Evolutionary conservation across 805 yeast genomes (phyloP), one percentile per base, ranked within the genome.

Genomic region (Scheffersomyces coipomensis): DNA sequence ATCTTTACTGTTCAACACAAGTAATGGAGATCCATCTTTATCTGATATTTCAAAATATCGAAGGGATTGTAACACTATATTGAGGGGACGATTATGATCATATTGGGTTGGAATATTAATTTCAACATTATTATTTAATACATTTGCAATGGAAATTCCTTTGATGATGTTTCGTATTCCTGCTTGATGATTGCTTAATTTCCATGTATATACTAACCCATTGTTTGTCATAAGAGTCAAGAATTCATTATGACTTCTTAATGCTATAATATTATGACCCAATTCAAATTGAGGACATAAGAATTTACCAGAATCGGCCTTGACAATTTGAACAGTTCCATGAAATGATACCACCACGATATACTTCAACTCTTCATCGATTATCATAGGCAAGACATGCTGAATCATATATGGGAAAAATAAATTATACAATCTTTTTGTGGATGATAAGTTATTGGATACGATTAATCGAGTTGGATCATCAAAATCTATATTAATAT

Each of bases 261-360:
- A 41, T 17, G 60, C 61, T 0, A 73, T 58, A 0, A 78, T 58
- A 36, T 69, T 68, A 11, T 60, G 60, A 0, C 85, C 85, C 3
- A 81, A 39, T 49, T 79, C 83, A 9, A 80, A 52, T 9, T 69
- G 56, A 2, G 85, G 81, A 34, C 65, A 52, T 1, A 71, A 44
- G 21, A 64, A 62, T 18, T 72, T 52, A 0, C 86, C 86, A 5
- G 70, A 47, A 5, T 60, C 56, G 0, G 75, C 64, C 1, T 74
- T 57, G 6, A 73, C 48, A 0, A 79, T 46, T 43, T 75, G 71
- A 11, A 83, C 48, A 0, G 78, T 58, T 0, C 89, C 89, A 22
- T 73, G 66, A 34, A 81, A 81, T 0, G 87, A 79, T 0, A 83
- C 69, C 17, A 80, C 53, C 9, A 75, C 74, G 67, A 82, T 75